Evolutionary conservation across 495 filamentous ascomycete genomes (phyloP), one percentile per base, ranked within the genome.

Genomic region (Hyaloscypha hepaticicola): DNA sequence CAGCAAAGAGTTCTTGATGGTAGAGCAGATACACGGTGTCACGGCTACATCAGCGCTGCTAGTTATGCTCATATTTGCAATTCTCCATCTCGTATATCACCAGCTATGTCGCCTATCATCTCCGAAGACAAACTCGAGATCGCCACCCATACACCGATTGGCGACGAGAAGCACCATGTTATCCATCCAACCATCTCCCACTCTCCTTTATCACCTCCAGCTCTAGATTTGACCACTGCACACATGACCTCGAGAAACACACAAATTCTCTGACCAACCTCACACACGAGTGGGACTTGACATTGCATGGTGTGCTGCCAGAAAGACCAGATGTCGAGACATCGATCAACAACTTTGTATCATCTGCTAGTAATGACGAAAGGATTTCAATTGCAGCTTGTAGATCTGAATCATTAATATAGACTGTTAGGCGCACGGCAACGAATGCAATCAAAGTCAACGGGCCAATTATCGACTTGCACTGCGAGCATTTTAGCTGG

Each of bases 401-500:
- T 66, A 82, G 83, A 1, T 82, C 83, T 11, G 77, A 74, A 22
- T 73, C 75, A 14, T 63, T 86, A 9, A 82, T 82, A 73, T 70
- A 70, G 25, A 72, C 76, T 1, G 79, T 83, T 48, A 74, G 82
- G n/a, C 75, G 82, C 19, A 80, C 79, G 1, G 78, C 78, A n/a
- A 82, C 82, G 19, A 73, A 73, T 34, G 74, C 75, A 64, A 84
- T 85, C 16, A 73, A 71, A 0, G 72, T 79, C 1, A 74, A 75
- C 8, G 83, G 83, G 6, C 80, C 82, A 3, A 81, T 76, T 24
- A 76, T 85, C 14, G 82, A 84, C 68, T 69, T 85, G 56, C 81
- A 85, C 69, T 82, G 79, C 63, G 82, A 84, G 66, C 77, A 83
- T 71, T 86, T 86, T 66, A 81, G 79, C 4, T 85, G 80, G 80